Percentiles rank a stretch among this genome's conserved stretches.
phyloP scores from a whole-genome alignment of 768 basidiomycete genomes.

The Hericium alpestre region DNA sequence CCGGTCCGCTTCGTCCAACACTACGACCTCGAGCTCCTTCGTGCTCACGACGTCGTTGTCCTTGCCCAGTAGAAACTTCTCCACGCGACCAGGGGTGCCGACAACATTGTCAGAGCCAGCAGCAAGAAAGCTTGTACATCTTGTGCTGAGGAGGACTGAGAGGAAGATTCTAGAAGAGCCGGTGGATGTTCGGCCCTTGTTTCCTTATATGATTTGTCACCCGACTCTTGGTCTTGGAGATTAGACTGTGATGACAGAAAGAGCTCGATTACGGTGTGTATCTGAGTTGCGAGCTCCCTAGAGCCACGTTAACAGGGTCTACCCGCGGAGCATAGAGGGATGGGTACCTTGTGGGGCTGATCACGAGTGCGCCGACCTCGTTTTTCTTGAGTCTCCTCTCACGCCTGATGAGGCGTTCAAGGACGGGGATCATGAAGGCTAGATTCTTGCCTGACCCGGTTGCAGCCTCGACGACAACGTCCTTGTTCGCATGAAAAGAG shows the following conservation, averaged over 20 bases:
- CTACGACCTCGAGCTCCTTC: conserved; percentile 81
- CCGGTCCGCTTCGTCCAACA: conserved; percentile 95
- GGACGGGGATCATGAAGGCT: conserved; percentile 85
- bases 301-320: not conserved
- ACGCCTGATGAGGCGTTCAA: conserved; percentile 74
- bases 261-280: conserved; percentile 75
- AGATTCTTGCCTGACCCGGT: conserved; percentile 98
- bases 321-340: not conserved
- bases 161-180: conserved; percentile 74
- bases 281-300: conserved; percentile 88
- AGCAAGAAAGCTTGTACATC: conserved; percentile 71
- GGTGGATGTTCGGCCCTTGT: conserved; percentile 36
- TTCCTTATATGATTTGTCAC: conserved; percentile 6
- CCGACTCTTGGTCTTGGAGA: not conserved
- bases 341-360: conserved; percentile 82
- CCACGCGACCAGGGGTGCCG: conserved; percentile 89
- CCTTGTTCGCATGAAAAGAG: conserved; percentile 96
- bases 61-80: conserved; percentile 80
- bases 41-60: conserved; percentile 58
- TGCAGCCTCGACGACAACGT: conserved; percentile 97
- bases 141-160: conserved; percentile 63
- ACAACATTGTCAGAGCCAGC: conserved; percentile 79
- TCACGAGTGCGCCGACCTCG: conserved; percentile 86
- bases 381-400: conserved; percentile 58
- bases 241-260: conserved; percentile 68